Percentiles rank a stretch among this genome's conserved stretches.
These are phyloP conservation scores for Clavaria fumosa DNA, from an alignment of 768 basidiomycete genomes.

Conservation along the genomic window DNA sequence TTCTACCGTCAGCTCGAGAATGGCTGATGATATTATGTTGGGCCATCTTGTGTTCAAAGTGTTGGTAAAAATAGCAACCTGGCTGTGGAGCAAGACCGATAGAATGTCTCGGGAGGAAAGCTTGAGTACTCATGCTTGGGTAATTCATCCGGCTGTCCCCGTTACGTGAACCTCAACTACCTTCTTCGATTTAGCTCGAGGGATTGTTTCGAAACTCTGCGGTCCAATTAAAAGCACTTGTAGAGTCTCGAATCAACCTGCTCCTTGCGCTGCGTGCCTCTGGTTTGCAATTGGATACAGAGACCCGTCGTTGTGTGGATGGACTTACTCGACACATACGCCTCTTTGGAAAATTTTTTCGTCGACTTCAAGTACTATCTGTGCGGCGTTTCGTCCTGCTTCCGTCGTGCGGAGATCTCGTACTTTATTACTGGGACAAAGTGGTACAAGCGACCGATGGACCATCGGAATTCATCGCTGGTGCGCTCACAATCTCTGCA, in stretches of 20 bases:
- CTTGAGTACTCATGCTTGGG: constrained; percentile 37
- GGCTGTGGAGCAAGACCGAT: constrained; percentile 48
- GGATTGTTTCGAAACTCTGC: constrained; percentile 47
- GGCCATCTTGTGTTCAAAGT: constrained; percentile 66
- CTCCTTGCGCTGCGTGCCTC: constrained; percentile 27
- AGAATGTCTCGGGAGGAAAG: constrained; percentile 29
- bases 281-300: constrained; percentile 20
- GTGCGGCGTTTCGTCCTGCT: constrained; percentile 43
- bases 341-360: constrained; percentile 68
- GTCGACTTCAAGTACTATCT: constrained; percentile 52
- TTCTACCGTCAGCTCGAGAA: constrained; percentile 29
- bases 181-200: constrained; percentile 29
- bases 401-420: constrained; percentile 46
- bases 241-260: constrained; percentile 40
- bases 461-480: constrained; percentile 37
- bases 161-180: not conserved
- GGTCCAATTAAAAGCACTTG: constrained; percentile 38
- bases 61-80: constrained; percentile 50
- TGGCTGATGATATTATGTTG: constrained; percentile 29
- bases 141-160: constrained; percentile 15
- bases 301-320: constrained; percentile 31
- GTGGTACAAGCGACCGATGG: constrained; percentile 55
- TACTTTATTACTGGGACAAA: constrained; percentile 72
- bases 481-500: constrained; percentile 20
- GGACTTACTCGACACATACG: constrained; percentile 53